Evolutionary conservation across 1,139 yeast species (phyloP).

Genomic region (Wickerhamiella infanticola): DNA sequence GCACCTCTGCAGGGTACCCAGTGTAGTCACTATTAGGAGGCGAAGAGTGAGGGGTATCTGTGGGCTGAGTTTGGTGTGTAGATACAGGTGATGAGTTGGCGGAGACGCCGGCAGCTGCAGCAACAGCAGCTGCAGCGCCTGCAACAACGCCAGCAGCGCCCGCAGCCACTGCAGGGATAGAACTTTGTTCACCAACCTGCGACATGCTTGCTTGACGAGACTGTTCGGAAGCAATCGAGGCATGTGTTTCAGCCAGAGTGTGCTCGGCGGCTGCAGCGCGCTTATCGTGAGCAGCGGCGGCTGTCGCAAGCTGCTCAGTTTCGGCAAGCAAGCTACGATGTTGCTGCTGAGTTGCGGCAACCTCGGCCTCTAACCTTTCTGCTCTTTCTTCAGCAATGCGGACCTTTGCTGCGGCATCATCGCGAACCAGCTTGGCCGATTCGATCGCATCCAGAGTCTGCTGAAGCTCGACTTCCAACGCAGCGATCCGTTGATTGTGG

Average conservation of each 20-base stretch:
- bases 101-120: neutral
- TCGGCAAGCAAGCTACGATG: conserved; percentile 23
- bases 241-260: neutral
- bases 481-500: conserved; percentile 3
- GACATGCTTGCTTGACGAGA: conserved; percentile 3
- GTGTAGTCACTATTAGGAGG: conserved; percentile 9
- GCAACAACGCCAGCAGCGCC: conserved; percentile 8
- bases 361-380: conserved; percentile 29
- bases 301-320: conserved; percentile 21
- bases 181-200: conserved; percentile 12
- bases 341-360: conserved; percentile 24
- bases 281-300: neutral
- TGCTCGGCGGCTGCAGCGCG: neutral
- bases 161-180: conserved; percentile 17
- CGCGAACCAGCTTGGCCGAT: conserved; percentile 1
- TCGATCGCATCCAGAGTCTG: conserved; percentile 9
- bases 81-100: conserved; percentile 15
- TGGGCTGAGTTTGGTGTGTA: conserved; percentile 9
- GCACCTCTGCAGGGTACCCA: conserved; percentile 13
- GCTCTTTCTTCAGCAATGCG: conserved; percentile 32
- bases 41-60: conserved; percentile 5
- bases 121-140: conserved; percentile 1
- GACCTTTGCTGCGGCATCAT: neutral
- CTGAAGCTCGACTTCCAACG: conserved; percentile 7
- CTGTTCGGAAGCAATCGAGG: neutral